phyloP scores from a whole-genome alignment of 352 stramenopile species.

The Plasmopara halstedii region DNA sequence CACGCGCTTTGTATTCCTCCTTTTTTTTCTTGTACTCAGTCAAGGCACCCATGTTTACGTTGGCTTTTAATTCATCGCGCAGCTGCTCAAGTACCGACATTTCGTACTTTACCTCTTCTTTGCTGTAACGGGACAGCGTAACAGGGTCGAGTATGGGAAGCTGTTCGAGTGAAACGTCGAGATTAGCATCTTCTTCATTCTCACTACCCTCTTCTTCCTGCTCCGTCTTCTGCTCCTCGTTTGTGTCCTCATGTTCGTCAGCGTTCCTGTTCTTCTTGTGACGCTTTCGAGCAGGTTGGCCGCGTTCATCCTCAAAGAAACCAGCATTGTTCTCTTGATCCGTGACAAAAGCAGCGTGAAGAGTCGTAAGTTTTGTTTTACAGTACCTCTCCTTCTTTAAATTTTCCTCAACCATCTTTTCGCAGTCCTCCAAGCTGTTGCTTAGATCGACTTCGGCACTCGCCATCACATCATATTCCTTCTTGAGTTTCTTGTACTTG shows the following conservation, averaged over 20 bases:
- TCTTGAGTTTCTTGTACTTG: slow-evolving; percentile 85
- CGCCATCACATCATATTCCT: slow-evolving; percentile 85
- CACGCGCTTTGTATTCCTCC: slow-evolving; percentile 89
- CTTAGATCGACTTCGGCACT: slow-evolving; percentile 91
- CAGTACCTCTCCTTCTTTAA: slow-evolving; percentile 86
- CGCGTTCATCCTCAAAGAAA: slow-evolving; percentile 58
- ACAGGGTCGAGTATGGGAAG: slow-evolving; percentile 70
- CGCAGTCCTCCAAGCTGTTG: slow-evolving; percentile 89
- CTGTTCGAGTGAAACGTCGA: slow-evolving; percentile 33
- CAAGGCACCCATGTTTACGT: slow-evolving; percentile 91
- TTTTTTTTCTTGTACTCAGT: slow-evolving; percentile 93
- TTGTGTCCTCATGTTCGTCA: slow-evolving; percentile 22
- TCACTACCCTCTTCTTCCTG: slow-evolving; percentile 30
- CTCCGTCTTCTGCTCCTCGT: slow-evolving; percentile 35
- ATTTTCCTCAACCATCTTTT: slow-evolving; percentile 90
- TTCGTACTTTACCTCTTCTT: slow-evolving; percentile 91
- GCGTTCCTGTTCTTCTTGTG: slow-evolving; percentile 36
- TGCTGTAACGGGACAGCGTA: slow-evolving; percentile 83
- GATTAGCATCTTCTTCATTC: slow-evolving; percentile 29
- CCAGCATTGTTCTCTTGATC: slow-evolving; percentile 73
- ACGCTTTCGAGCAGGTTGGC: slow-evolving; percentile 30
- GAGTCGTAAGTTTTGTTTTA: slow-evolving; percentile 60
- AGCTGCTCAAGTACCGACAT: slow-evolving; percentile 91
- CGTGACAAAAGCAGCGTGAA: slow-evolving; percentile 48
- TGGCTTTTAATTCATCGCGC: slow-evolving; percentile 89